phyloP scores from a whole-genome alignment of 2,329 filamentous ascomycete species.

The Pseudophaeomoniella oleicola region DNA sequence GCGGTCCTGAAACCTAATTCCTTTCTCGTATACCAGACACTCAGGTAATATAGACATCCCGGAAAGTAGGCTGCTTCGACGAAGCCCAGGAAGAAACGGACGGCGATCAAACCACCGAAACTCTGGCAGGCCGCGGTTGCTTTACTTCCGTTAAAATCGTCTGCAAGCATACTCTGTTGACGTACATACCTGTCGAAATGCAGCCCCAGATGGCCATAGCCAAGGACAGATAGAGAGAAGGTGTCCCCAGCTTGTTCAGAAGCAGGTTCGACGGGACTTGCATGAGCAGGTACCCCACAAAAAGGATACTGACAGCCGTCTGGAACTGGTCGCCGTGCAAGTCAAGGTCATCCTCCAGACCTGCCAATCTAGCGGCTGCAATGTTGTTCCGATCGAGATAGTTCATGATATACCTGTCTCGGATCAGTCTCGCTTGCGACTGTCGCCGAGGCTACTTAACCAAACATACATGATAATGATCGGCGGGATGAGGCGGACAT shows the following conservation, averaged over 20 bases:
- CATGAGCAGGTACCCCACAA: conserved; percentile 47
- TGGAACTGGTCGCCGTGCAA: conserved; percentile 13
- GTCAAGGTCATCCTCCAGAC: conserved; percentile 30
- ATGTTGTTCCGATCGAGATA: conserved; percentile 52
- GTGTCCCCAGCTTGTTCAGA: conserved; percentile 18
- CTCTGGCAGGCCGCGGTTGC: conserved; percentile 25
- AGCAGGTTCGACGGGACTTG: conserved; percentile 31
- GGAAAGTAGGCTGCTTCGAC: conserved; percentile 32
- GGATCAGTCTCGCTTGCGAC: too few relatives aligned
- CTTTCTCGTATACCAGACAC: conserved; percentile 38
- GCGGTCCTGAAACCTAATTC: conserved; percentile 36
- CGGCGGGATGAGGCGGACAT: conserved; percentile 51
- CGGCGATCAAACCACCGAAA: conserved; percentile 27
- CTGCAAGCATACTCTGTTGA: too few relatives aligned
- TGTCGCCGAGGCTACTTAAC: too few relatives aligned
- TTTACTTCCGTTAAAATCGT: too few relatives aligned
- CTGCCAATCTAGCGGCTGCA: conserved; percentile 38
- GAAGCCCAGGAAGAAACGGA: conserved; percentile 29
- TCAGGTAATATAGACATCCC: conserved; percentile 33
- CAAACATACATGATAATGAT: conserved; percentile 62
- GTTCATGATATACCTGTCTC: conserved; percentile 67
- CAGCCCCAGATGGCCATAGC: conserved; percentile 31
- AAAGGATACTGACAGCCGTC: conserved; percentile 30
- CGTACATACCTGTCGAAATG: too few relatives aligned
- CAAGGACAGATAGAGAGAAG: conserved; percentile 28